Evolutionary conservation across 352 stramenopile genomes (phyloP).

Genomic region (Phytophthora vignae): DNA sequence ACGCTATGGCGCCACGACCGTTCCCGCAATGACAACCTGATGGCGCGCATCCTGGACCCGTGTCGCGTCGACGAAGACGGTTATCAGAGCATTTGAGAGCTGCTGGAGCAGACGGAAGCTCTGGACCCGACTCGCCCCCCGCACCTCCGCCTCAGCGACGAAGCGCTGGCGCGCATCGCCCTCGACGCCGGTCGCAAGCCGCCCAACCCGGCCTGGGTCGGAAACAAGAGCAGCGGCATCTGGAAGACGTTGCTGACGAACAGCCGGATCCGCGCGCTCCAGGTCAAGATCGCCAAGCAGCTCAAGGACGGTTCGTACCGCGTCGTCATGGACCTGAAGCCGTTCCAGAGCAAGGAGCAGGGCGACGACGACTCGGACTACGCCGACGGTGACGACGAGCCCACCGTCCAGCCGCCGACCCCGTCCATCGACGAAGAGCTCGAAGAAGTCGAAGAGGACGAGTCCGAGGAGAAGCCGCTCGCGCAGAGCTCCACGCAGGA

Average conservation of each 20-base stretch:
- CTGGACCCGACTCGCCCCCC: not conserved
- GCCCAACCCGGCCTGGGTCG: not conserved
- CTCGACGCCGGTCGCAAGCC: too few species aligned
- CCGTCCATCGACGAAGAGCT: not conserved
- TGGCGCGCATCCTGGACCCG: not conserved
- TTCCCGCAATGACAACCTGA: not conserved
- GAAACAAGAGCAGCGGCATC: not conserved
- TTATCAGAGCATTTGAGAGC: not conserved
- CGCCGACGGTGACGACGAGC: too few species aligned
- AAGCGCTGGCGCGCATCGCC: not conserved
- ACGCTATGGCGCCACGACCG: too few species aligned
- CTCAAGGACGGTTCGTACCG: not conserved
- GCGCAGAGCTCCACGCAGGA: too few species aligned
- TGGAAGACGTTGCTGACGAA: not conserved
- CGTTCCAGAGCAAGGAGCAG: not conserved
- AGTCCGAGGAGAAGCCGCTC: not conserved
- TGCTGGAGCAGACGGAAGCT: not conserved
- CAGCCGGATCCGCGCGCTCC: not conserved
- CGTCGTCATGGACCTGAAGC: not conserved
- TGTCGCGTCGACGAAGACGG: not conserved
- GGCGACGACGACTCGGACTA: not conserved
- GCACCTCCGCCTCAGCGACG: not conserved
- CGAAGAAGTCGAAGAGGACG: not conserved
- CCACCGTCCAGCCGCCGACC: not conserved
- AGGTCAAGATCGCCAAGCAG: not conserved